Evolutionary conservation across 306 rosid genomes (phyloP), one percentile per base, ranked within the genome.

Genomic region (Glycine soja): DNA sequence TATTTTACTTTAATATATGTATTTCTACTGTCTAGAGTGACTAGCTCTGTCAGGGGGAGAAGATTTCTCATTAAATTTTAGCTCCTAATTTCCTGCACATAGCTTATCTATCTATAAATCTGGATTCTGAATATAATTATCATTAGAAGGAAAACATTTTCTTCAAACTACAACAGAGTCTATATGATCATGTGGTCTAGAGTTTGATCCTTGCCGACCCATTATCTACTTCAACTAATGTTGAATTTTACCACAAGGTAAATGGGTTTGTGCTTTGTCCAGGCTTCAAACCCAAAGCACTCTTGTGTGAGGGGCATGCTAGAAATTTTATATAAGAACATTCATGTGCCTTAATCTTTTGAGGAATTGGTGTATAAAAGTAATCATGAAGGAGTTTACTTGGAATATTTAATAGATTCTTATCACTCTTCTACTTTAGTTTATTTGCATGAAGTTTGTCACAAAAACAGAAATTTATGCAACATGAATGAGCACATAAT

Each of bases 401-500:
- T 10, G 12, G 42, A 70, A 52, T 61, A 75, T 67, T 56, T 75
- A 4, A n/a, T 24, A 65, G 19, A 75, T 67, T 42, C 11, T 42
- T 18, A 30, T 47, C 47, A 9, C 34, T 15, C 52, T 42, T 30
- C 4, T 4, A 15, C 77, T 47, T 65, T 57, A 70, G 75, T 76
- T 85, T 8, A 58, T 54, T 62, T 18, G 59, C 72, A 36, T 63
- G 8, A 7, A 36, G 10, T 71, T 64, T 40, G 64, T 79, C 48
- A 53, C 10, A 75, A 63, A 64, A 71, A 16, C 19, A 56, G 64
- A 57, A 59, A 64, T 64, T 73, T 40, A 77, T 40, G 54, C 10
- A 78, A 68, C 46, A 36, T n/a, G 72, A 80, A 70, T 7, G 54
- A 64, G 34, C 54, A 58, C 50, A 70, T 70, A 15, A 45, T 15